Conservation (phyloP, 495 filamentous ascomycete species). For the Annulohypoxylon stygium region DNA sequence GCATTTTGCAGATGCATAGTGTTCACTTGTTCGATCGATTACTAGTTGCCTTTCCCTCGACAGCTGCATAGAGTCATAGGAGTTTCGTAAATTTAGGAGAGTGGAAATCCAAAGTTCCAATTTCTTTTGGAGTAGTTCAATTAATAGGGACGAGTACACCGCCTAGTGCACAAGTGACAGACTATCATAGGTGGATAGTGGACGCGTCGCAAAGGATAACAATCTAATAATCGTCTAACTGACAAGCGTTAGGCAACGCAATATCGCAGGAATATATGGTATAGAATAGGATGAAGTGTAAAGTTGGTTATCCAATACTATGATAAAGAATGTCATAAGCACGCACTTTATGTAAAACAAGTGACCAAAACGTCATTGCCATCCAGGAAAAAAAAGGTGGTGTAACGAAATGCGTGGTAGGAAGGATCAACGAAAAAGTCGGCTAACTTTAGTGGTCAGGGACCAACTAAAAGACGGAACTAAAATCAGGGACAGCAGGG, state of each 20-base stretch:
- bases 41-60: slow-evolving; percentile 11
- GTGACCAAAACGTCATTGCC: slow-evolving; percentile 42
- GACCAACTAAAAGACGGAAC: slow-evolving; percentile 39
- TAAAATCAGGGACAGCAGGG: slow-evolving; percentile 43
- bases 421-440: slow-evolving; percentile 37
- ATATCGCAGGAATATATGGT: background rate
- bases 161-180: slow-evolving; percentile 26
- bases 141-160: slow-evolving; percentile 40
- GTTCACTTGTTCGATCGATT: slow-evolving; percentile 19
- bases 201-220: slow-evolving; percentile 29
- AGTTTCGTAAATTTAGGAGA: background rate
- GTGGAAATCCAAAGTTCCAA: background rate
- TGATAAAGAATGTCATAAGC: slow-evolving; percentile 8
- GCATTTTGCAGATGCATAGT: slow-evolving; percentile 41
- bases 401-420: slow-evolving; percentile 30
- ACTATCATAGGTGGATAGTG: slow-evolving; percentile 18
- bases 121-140: slow-evolving; percentile 17
- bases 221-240: slow-evolving; percentile 16
- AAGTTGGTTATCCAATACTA: background rate
- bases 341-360: slow-evolving; percentile 14
- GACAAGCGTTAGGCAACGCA: slow-evolving; percentile 1
- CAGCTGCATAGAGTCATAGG: slow-evolving; percentile 8
- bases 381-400: slow-evolving; percentile 20
- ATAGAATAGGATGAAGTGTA: background rate
- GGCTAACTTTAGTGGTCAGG: slow-evolving; percentile 28